phyloP scores from a whole-genome alignment of 2,329 filamentous ascomycete species.

The Colletotrichum sp. region DNA sequence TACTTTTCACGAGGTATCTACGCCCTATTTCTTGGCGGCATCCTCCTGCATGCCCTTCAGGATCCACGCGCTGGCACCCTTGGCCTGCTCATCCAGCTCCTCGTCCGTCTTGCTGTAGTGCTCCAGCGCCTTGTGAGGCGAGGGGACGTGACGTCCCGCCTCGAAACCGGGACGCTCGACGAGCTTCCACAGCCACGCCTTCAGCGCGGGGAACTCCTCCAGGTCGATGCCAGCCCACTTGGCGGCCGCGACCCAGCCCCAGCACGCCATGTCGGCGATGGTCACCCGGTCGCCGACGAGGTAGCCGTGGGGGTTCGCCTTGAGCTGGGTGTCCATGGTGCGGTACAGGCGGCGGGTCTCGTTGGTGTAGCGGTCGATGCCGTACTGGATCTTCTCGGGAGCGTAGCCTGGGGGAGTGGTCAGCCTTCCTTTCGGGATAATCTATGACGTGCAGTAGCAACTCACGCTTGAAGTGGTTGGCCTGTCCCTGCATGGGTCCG shows the following conservation, averaged over 20 bases:
- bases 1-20: background rate
- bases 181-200: conserved; percentile 79
- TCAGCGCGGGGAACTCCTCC: conserved; percentile 75
- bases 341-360: conserved; percentile 85
- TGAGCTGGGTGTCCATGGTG: conserved; percentile 76
- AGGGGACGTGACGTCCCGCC: conserved; percentile 77
- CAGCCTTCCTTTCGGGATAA: background rate
- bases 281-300: conserved; percentile 73
- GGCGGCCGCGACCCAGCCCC: conserved; percentile 73
- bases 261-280: conserved; percentile 80
- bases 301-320: conserved; percentile 58
- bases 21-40: conserved; percentile 48
- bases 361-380: conserved; percentile 80
- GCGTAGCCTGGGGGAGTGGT: conserved; percentile 61
- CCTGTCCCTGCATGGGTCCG: conserved; percentile 83
- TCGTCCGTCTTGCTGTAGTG: conserved; percentile 49
- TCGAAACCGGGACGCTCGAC: conserved; percentile 73
- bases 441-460: background rate
- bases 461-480: conserved; percentile 79
- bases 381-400: conserved; percentile 82
- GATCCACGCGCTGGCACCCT: conserved; percentile 61
- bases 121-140: conserved; percentile 65
- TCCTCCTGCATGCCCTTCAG: conserved; percentile 73
- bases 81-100: conserved; percentile 62
- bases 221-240: conserved; percentile 60